A percentile compares a stretch with the other conserved stretches of the same genome.
These are phyloP conservation scores for Cyberlindnera samutprakarnensis DNA, from an alignment of 805 yeast genomes.

Conservation along the genomic window DNA sequence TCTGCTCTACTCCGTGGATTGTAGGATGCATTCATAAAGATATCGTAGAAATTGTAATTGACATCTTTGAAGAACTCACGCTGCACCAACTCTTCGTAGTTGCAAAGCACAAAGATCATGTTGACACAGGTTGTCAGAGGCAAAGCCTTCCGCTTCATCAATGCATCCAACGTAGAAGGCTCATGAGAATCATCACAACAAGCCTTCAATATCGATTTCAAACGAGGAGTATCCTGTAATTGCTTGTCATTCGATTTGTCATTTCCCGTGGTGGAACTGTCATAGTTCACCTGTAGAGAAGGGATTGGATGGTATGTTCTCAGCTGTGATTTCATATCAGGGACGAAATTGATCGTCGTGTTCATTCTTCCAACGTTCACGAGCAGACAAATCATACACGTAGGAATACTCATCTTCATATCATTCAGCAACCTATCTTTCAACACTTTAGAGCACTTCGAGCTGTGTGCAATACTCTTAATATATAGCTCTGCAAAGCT, in stretches of 20 bases:
- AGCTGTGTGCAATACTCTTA: conserved; percentile 71
- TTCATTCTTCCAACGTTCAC: conserved; percentile 93
- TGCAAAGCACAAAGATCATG: conserved; percentile 65
- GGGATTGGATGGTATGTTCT: conserved; percentile 94
- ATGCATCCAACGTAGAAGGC: conserved; percentile 40
- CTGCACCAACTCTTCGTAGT: conserved; percentile 48
- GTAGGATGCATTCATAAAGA: conserved; percentile 55
- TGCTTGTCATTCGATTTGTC: conserved; percentile 53
- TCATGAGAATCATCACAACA: conserved; percentile 65
- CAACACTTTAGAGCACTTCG: conserved; percentile 75
- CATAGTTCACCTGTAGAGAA: conserved; percentile 65
- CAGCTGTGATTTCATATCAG: conserved; percentile 90
- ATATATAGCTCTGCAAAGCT: conserved; percentile 83
- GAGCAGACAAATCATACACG: conserved; percentile 73
- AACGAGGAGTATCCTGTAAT: conserved; percentile 89
- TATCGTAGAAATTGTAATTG: conserved; percentile 57
- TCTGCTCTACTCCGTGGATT: conserved; percentile 61
- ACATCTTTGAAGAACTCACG: conserved; percentile 21
- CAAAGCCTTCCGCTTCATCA: conserved; percentile 27
- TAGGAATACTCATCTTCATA: conserved; percentile 55
- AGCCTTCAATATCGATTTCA: conserved; percentile 83
- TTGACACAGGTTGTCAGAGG: conserved; percentile 65
- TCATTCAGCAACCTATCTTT: conserved; percentile 68
- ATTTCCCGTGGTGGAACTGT: conserved; percentile 19
- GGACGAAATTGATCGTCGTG: conserved; percentile 89